phyloP scores from a whole-genome alignment of 257 asterid genomes.

The Capsicum baccatum region DNA sequence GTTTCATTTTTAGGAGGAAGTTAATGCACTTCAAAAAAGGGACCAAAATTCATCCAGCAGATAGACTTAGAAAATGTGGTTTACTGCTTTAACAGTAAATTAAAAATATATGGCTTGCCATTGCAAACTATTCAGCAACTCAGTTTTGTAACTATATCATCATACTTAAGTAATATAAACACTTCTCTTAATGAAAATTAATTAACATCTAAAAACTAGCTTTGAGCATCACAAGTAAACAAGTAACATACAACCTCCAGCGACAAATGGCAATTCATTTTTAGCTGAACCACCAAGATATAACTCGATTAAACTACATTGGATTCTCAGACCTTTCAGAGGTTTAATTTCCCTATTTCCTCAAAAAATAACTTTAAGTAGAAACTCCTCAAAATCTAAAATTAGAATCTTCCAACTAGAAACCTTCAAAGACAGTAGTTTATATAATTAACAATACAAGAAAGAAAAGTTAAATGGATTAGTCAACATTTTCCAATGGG shows the following conservation, averaged over 20 bases:
- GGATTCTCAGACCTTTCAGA: constrained; percentile 7
- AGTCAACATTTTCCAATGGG: background rate
- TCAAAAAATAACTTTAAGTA: background rate
- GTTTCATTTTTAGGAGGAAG: constrained; percentile 7
- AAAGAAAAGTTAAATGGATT: background rate
- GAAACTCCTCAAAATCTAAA: background rate
- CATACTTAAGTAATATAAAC: background rate
- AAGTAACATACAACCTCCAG: background rate
- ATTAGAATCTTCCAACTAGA: constrained; percentile 19
- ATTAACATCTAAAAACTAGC: background rate
- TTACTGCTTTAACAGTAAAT: constrained; percentile 4
- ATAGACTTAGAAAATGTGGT: background rate
- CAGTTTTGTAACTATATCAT: background rate
- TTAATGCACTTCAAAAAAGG: background rate
- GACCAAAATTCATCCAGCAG: background rate
- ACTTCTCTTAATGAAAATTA: background rate
- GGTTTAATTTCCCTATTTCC: background rate
- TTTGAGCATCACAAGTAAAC: background rate
- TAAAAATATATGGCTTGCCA: background rate
- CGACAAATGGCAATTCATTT: constrained; percentile 2
- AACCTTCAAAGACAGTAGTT: background rate
- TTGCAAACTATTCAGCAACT: background rate
- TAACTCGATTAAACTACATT: background rate
- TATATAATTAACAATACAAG: background rate
- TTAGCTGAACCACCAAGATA: constrained; percentile 13